Evolutionary conservation across 2,329 filamentous ascomycete genomes (phyloP).

Genomic region (Tolypocladium pustulatum): DNA sequence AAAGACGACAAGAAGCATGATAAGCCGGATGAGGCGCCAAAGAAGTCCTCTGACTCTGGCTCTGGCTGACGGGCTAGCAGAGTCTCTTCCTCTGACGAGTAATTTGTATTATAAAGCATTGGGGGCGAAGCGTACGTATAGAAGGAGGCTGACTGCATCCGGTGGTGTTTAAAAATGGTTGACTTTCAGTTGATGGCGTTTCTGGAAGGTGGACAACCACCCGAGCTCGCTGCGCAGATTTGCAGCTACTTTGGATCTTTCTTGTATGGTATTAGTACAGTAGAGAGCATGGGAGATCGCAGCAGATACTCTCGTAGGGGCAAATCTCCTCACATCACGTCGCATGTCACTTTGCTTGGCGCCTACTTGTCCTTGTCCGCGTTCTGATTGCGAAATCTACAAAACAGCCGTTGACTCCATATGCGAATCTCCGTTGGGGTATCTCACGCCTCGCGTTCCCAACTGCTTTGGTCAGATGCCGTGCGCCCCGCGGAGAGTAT

Average conservation of each 20-base stretch:
- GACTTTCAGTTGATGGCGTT: conserved; percentile 19
- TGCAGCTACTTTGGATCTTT: conserved; percentile 9
- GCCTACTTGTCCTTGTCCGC: not conserved
- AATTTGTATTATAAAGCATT: conserved; percentile 11
- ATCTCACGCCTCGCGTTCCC: not conserved
- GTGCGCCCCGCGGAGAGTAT: conserved; percentile 14
- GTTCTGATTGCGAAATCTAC: not conserved
- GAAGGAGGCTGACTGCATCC: conserved; percentile 19
- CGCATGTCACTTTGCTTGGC: not conserved
- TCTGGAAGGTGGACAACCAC: conserved; percentile 10
- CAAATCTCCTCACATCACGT: conserved; percentile 23
- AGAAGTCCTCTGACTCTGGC: conserved; percentile 23
- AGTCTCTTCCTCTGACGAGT: conserved; percentile 2
- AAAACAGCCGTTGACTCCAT: not conserved
- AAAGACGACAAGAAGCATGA: conserved; percentile 12
- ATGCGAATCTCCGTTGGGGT: not conserved
- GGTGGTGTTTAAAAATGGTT: conserved; percentile 25
- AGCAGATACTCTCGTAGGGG: conserved; percentile 12
- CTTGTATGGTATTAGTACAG: conserved; percentile 21
- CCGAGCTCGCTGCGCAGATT: conserved; percentile 14
- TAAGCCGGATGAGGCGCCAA: conserved; percentile 17
- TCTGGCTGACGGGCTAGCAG: conserved; percentile 12
- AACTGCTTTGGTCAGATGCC: conserved; percentile 17
- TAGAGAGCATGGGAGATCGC: conserved; percentile 10
- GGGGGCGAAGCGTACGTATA: conserved; percentile 6